Base-by-base conservation (phyloP, 2,329 filamentous ascomycete species). In the Sphaerulina populicola region DNA sequence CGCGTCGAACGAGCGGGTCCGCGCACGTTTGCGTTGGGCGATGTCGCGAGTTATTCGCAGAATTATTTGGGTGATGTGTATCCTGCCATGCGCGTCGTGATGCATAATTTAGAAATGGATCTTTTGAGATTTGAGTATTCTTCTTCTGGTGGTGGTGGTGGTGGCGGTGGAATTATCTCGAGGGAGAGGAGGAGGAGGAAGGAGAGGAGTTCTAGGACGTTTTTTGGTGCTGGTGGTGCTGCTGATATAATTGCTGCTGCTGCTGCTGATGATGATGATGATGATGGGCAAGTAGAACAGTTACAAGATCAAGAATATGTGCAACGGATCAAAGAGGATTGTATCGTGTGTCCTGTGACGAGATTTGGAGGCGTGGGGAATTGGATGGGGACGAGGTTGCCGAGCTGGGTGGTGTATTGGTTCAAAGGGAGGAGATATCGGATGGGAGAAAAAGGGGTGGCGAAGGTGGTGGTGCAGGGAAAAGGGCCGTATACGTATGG, bases 351-450 rank as follows among this genome's bases (percentile, higher is more conserved):
- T 55, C 66, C 67, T 2, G 63, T 68, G 15, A 62, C 53, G 18
- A 41, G 61, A 42, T 62, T 53, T 45, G 66, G 66, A 1, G 66
- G 67, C 1, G 64, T 66, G 31, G 67, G 67, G 8, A 53, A 63
- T 15, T 41, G 63, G 40, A 57, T 45, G 39, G 65, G 58, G 4
- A 40, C 49, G 29, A 52, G 39, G 41, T 39, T 69, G 35, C 65
- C 65, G 21, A 56, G 61, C 37, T 52, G 53, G 29, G 44, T 63
- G 56, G 64, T 67, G 45, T 51, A 60, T 54, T 43, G 56, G 49
- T 39, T 65, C 44, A 68, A 68, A 57, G 66, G 66, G 31, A 35
- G 31, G 2, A 35, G 31, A n/a, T 35, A 45, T 52, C 57, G 44
- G 57, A 63, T 56, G 23, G 23, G 23, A 67, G 62, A 35, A n/a